Evolutionary conservation across 192 early-diverging fungal genomes (phyloP).

Genomic region (Glomus cerebriforme): DNA sequence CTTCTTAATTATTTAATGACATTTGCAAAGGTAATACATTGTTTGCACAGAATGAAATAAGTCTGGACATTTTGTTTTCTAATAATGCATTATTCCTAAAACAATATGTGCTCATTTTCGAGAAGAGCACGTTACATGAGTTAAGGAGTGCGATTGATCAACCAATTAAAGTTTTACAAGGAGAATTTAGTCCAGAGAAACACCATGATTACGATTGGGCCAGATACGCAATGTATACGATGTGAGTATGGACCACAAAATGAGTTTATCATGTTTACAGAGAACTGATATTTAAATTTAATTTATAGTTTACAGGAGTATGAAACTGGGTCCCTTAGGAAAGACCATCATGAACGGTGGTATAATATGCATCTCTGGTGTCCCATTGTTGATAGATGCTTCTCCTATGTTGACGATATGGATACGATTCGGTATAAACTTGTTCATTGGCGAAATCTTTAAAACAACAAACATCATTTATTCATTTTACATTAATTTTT

Average conservation of each 20-base stretch:
- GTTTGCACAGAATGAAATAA: background rate
- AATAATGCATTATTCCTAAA: background rate
- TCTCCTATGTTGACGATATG: background rate
- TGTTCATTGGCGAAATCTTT: background rate
- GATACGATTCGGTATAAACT: background rate
- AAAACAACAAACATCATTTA: background rate
- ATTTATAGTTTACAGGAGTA: background rate
- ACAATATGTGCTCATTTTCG: background rate
- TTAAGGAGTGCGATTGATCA: background rate
- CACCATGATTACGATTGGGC: conserved; percentile 27
- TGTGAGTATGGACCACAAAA: conserved; percentile 15
- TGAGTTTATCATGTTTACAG: background rate
- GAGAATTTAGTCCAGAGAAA: conserved; percentile 8
- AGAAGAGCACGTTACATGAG: background rate
- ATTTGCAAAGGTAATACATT: background rate
- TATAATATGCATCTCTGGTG: conserved; percentile 13
- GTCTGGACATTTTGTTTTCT: background rate
- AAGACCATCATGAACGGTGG: conserved; percentile 19
- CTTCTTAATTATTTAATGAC: conserved; percentile 7
- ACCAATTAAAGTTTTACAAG: conserved; percentile 6
- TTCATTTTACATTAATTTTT: background rate
- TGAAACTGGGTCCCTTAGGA: background rate
- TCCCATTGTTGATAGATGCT: background rate
- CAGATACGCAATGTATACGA: conserved; percentile 10
- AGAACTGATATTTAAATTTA: background rate